phyloP scores from a whole-genome alignment of 257 asterid species.

The Solanum medicagineum region DNA sequence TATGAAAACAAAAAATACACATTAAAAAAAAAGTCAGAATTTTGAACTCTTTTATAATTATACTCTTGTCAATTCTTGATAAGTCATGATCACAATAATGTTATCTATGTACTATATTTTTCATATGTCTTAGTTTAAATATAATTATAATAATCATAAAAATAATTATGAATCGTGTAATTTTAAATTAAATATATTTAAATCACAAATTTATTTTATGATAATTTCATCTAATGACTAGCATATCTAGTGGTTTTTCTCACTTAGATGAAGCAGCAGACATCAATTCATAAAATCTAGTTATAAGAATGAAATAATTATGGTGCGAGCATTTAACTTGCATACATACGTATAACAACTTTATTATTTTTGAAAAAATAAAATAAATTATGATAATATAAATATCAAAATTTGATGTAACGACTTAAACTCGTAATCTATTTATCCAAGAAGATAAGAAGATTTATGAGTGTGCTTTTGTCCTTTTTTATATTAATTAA shows the following conservation, averaged over 20 bases:
- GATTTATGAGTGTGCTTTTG: not conserved
- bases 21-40: not conserved
- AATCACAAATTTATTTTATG: too few relatives aligned
- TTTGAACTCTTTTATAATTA: not conserved
- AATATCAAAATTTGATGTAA: not conserved
- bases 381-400: not conserved
- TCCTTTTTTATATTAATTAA: not conserved
- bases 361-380: not conserved
- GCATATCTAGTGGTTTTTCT: too few relatives aligned
- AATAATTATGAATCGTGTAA: not conserved
- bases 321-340: not conserved
- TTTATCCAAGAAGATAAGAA: too few relatives aligned
- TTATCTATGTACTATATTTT: not conserved
- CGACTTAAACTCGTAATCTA: not conserved
- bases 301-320: not conserved
- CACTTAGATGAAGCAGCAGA: too few relatives aligned
- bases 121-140: not conserved
- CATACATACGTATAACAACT: not conserved
- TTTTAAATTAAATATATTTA: not conserved
- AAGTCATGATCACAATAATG: not conserved
- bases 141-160: not conserved
- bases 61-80: not conserved
- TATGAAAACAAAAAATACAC: not conserved
- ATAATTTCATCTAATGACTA: accelerated
- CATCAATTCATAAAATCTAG: too few relatives aligned